A percentile compares a stretch with the other conserved stretches of the same genome.
Conservation (phyloP, 495 filamentous ascomycete species). For the Oidiodendron maius region DNA sequence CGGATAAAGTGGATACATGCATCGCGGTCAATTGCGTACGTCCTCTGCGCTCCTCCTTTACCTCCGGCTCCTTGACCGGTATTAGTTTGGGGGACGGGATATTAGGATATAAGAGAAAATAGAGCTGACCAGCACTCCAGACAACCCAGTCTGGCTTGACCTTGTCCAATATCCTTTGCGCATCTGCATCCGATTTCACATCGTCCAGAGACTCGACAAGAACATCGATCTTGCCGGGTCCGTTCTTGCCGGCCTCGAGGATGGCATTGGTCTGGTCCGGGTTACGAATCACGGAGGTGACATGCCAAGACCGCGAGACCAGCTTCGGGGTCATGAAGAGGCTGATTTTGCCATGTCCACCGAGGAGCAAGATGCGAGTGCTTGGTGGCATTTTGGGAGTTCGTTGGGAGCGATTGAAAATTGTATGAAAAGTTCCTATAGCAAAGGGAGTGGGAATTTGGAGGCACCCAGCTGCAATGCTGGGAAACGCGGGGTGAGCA, state of each 20-base stretch:
- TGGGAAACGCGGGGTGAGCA: neutral
- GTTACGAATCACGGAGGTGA: constrained; percentile 73
- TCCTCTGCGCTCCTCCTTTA: constrained; percentile 60
- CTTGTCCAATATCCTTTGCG: constrained; percentile 52
- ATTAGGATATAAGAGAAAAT: neutral
- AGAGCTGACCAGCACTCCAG: constrained; percentile 63
- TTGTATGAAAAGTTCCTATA: neutral
- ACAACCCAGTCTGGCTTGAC: constrained; percentile 65
- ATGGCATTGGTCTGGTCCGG: constrained; percentile 59
- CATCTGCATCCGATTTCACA: constrained; percentile 55
- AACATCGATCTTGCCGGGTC: constrained; percentile 44
- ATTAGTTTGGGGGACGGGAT: too few species aligned
- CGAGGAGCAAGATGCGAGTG: constrained; percentile 49
- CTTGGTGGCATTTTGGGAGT: neutral
- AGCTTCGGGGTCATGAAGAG: constrained; percentile 73
- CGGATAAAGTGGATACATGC: constrained; percentile 43
- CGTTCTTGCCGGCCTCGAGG: constrained; percentile 47
- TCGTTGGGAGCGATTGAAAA: neutral
- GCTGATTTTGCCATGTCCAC: constrained; percentile 76
- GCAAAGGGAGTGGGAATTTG: neutral
- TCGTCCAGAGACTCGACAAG: constrained; percentile 66
- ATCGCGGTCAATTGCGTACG: constrained; percentile 40
- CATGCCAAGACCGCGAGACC: constrained; percentile 62
- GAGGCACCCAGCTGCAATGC: too few species aligned
- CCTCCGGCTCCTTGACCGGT: constrained; percentile 67